Percentiles rank a stretch among this genome's conserved stretches.
These are phyloP conservation scores for Salvia sclarea DNA, from an alignment of 305 asterid species.

Conservation along the genomic window DNA sequence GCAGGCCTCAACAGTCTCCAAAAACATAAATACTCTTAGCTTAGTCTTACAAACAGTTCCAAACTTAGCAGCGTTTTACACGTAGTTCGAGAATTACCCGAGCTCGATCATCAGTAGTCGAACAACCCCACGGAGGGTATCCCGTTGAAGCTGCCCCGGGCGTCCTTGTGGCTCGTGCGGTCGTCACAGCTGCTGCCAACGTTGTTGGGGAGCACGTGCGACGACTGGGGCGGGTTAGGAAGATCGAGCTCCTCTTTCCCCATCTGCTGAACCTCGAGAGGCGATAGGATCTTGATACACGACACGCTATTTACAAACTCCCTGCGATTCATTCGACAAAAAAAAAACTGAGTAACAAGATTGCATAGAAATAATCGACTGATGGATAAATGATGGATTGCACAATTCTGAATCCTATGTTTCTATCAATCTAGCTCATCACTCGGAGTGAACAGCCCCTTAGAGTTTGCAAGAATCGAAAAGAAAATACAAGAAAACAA, in stretches of 20 bases:
- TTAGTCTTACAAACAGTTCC: constrained; percentile 36
- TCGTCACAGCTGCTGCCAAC: constrained; percentile 53
- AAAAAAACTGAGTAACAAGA: neutral
- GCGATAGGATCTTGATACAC: constrained; percentile 84
- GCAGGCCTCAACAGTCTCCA: constrained; percentile 33
- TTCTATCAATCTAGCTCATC: too few species aligned
- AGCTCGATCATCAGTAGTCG: constrained; percentile 48
- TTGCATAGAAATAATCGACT: too few species aligned
- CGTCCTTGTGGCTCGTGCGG: constrained; percentile 49
- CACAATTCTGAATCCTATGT: too few species aligned
- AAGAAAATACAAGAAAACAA: too few species aligned
- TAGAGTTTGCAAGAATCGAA: too few species aligned
- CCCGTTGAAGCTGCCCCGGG: constrained; percentile 54
- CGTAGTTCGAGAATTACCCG: constrained; percentile 17
- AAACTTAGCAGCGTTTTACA: constrained; percentile 32
- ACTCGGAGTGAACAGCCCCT: too few species aligned
- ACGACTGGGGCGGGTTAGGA: constrained; percentile 42
- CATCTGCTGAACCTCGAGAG: constrained; percentile 78
- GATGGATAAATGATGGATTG: too few species aligned
- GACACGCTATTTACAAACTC: constrained; percentile 80
- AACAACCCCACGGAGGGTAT: constrained; percentile 66
- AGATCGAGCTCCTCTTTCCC: constrained; percentile 64
- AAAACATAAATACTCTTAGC: constrained; percentile 4
- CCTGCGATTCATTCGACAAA: constrained; percentile 47
- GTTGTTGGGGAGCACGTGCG: constrained; percentile 32